Evolutionary conservation across 2,329 filamentous ascomycete genomes (phyloP), one percentile per base, ranked within the genome.

Genomic region (Cryphonectria parasitica): DNA sequence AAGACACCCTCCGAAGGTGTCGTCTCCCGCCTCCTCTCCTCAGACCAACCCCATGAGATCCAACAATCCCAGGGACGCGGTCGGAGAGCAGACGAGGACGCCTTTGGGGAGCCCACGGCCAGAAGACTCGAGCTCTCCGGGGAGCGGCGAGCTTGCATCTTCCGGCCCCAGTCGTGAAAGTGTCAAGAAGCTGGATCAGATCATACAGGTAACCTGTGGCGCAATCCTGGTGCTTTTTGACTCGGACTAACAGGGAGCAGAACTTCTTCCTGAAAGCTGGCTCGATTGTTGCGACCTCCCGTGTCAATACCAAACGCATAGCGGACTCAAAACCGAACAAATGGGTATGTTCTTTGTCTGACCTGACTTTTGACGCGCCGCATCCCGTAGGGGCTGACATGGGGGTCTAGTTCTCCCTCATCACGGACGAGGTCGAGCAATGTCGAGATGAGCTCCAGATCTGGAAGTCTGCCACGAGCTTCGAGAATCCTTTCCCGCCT

Each of bases 211-310:
- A 76, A 31, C 34, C 22, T 17, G 1, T 64, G 13, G 61, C 43
- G 7, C 28, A n/a, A 10, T 31, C 19, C n/a, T 41, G 2, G 2
- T 22, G 19, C 34, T 15, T 2, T n/a, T 62, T 19, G 34, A 61
- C 67, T 73, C 60, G 72, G 71, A 36, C 73, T 71, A 66, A 72
- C 36, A 22, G 10, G 25, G n/a, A 25, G 39, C 77, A 98, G 94
- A 97, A 98, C 79, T 96, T 97, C 81, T 93, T 95, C 79, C 90
- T 90, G 75, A 98, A 98, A 83, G 91, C 93, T 49, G 93, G 94
- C 54, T 88, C 96, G 66, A 88, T 96, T 65, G 91, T 98, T 68
- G 84, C 97, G 49, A 92, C 95, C 74, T 92, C 95, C 13, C 88
- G 95, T 75, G 90, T 95, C 73, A 89, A 90, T 68, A 86, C 97